Conservation (phyloP, 2,329 filamentous ascomycete genomes). For the Fusarium haematococcum region DNA sequence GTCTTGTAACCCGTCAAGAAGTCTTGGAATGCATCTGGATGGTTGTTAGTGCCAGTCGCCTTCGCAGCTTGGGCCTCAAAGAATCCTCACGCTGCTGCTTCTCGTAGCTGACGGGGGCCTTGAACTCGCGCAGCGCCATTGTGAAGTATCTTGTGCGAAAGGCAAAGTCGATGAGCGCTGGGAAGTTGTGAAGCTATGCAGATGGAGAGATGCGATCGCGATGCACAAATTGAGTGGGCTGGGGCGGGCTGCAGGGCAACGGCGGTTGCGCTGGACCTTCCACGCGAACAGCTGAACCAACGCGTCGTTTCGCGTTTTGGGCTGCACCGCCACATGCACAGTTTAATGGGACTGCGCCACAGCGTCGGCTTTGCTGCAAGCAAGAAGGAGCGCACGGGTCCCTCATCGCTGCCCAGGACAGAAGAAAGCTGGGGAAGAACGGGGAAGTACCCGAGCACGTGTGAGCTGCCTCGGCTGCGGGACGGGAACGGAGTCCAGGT, state of each 20-base stretch:
- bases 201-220: constrained; percentile 35
- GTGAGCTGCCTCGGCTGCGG: constrained; percentile 51
- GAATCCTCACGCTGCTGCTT: constrained; percentile 79
- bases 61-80: constrained; percentile 2
- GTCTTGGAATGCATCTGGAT: constrained; percentile 81
- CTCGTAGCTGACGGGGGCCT: constrained; percentile 85
- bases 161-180: constrained; percentile 30
- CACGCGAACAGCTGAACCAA: constrained; percentile 19
- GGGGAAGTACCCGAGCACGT: constrained; percentile 50
- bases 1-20: constrained; percentile 93
- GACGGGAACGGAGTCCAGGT: constrained; percentile 31
- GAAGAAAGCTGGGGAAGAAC: constrained; percentile 24
- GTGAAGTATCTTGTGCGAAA: constrained; percentile 43
- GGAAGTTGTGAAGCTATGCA: constrained; percentile 22
- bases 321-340: constrained; percentile 39
- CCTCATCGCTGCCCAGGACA: background rate
- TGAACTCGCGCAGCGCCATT: constrained; percentile 90
- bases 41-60: constrained; percentile 44
- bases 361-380: background rate
- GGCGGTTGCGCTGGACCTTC: constrained; percentile 29
- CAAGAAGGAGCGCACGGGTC: background rate
- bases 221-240: constrained; percentile 50
- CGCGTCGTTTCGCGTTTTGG: constrained; percentile 53
- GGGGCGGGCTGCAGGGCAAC: constrained; percentile 44
- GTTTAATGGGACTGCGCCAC: constrained; percentile 46